Evolutionary conservation across 805 yeast genomes (phyloP).

Genomic region (Candida yuanshanica): DNA sequence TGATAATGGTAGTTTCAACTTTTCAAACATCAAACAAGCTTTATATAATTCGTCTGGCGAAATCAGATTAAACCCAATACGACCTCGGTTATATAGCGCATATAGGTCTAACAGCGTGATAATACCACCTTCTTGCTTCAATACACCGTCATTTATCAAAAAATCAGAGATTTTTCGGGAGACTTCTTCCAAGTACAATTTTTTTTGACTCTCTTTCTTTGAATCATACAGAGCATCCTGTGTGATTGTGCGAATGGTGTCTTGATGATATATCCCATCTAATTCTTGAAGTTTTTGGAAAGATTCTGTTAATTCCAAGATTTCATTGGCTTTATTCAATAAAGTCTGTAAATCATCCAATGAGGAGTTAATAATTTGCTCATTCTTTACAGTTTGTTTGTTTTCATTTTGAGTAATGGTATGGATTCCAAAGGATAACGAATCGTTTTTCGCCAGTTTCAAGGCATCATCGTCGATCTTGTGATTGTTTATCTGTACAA

Average conservation of each 20-base stretch:
- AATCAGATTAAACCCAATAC: slow-evolving; percentile 59
- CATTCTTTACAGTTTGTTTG: slow-evolving; percentile 49
- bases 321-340: slow-evolving; percentile 72
- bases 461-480: not conserved
- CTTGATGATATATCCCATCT: slow-evolving; percentile 5
- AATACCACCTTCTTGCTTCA: slow-evolving; percentile 50
- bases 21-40: slow-evolving; percentile 53
- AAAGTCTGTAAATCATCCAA: slow-evolving; percentile 71
- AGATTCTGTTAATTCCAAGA: slow-evolving; percentile 46
- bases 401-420: slow-evolving; percentile 59
- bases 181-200: slow-evolving; percentile 55
- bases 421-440: slow-evolving; percentile 55
- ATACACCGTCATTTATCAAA: slow-evolving; percentile 38
- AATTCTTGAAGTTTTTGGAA: slow-evolving; percentile 25
- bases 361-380: slow-evolving; percentile 58
- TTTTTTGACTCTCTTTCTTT: slow-evolving; percentile 27
- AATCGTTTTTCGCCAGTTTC: slow-evolving; percentile 5
- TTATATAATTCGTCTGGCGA: slow-evolving; percentile 62
- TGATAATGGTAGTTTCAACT: slow-evolving; percentile 51
- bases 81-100: slow-evolving; percentile 59
- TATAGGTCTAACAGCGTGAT: slow-evolving; percentile 58
- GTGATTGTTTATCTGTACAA: slow-evolving; percentile 5
- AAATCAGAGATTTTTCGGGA: slow-evolving; percentile 79
- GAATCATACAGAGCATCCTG: slow-evolving; percentile 11
- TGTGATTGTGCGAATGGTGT: slow-evolving; percentile 14